Evolutionary conservation across 495 filamentous ascomycete genomes (phyloP), one percentile per base, ranked within the genome.

Genomic region (Neurospora intermedia): DNA sequence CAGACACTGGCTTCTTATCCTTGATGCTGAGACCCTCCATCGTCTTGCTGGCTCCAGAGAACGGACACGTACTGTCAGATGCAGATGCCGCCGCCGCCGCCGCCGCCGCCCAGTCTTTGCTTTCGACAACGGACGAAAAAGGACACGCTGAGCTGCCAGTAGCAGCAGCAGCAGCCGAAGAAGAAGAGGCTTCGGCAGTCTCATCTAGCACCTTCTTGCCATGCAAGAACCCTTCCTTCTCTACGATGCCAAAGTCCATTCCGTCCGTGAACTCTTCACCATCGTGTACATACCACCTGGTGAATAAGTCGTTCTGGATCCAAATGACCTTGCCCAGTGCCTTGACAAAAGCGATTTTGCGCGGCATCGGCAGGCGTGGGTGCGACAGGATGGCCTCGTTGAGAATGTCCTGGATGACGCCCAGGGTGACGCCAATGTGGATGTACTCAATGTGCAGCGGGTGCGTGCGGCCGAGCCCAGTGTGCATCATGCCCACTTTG

Each of bases 271-370:
- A 92, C 78, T 93, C 90, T 42, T 92, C 91, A 43, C 91, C 90
- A 73, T 94, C 91, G 35, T 86, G 83, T 6, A 91, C 86, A 73
- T 92, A 91, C 88, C 89, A 92, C 81, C 89, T 91, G 10, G 91
- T 89, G 75, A 94, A 92, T 23, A 94, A 83, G 78, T 94, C 92
- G 76, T 92, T 92, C 80, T 93, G 91, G 76, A 92, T 91, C 90
- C 91, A 92, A 62, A 87, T 83, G 38, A 87, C 83, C 76, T 87
- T 87, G 69, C 83, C 83, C 42, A 87, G 73, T 74, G 91, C 92
- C 73, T 89, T 91, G 41, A 92, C 82, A 20, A 93, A 84, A 5
- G 88, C 89, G 3, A 89, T 87, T 81, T 93, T 93, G 74, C 87
- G 87, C 27, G 84, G 84, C 43, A 91, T 81, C 9, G 84, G 83